These are phyloP conservation scores for Aspergillus awamori DNA, from an alignment of 2,329 filamentous ascomycete species.

Conservation along the genomic window DNA sequence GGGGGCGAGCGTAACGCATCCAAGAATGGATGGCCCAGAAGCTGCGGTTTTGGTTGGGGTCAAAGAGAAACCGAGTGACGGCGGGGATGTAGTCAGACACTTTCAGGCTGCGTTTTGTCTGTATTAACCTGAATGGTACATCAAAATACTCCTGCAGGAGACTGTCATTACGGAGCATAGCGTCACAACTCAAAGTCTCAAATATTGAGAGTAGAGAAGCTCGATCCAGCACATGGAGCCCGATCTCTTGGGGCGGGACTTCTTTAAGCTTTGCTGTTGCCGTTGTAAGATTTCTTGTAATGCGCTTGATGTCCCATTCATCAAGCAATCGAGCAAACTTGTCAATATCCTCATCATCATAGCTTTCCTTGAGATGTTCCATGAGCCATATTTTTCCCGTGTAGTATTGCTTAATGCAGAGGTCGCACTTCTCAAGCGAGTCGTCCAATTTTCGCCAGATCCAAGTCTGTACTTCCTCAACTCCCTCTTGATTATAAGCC, in stretches of 20 bases:
- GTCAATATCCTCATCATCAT: constrained; percentile 51
- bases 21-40: constrained; percentile 71
- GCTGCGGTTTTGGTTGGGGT: constrained; percentile 64
- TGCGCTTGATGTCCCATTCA: constrained; percentile 63
- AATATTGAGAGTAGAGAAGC: constrained; percentile 78
- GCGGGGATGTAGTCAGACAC: constrained; percentile 76
- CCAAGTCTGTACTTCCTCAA: constrained; percentile 61
- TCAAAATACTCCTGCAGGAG: constrained; percentile 68
- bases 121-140: constrained; percentile 77
- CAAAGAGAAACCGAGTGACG: constrained; percentile 83
- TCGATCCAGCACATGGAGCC: constrained; percentile 54
- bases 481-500: constrained; percentile 65
- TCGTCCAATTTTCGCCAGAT: constrained; percentile 62
- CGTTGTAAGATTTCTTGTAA: constrained; percentile 61
- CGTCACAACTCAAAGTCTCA: constrained; percentile 82
- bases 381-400: constrained; percentile 66
- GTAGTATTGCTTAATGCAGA: constrained; percentile 75
- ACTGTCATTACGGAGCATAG: constrained; percentile 66
- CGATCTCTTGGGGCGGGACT: constrained; percentile 54
- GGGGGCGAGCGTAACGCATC: constrained; percentile 64
- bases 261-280: constrained; percentile 58
- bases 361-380: constrained; percentile 62
- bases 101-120: constrained; percentile 76
- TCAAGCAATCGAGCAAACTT: constrained; percentile 61
- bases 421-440: constrained; percentile 66